Evolutionary conservation across 2,329 filamentous ascomycete species (phyloP), one percentile per base, ranked within the genome.

Genomic region (Ceratocystis huliohia): DNA sequence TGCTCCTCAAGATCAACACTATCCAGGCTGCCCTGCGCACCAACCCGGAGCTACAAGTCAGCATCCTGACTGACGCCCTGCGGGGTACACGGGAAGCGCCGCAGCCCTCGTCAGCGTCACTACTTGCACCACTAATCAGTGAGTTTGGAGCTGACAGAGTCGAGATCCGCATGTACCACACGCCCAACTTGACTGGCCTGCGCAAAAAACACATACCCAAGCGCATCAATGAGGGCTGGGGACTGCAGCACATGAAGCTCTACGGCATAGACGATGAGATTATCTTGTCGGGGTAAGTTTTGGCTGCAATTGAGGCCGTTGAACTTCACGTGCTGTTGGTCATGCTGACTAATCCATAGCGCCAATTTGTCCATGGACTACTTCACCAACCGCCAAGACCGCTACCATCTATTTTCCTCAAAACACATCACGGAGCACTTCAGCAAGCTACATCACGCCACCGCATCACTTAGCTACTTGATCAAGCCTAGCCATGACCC

Each of bases 161-260:
- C 50, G 91, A 96, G 73, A 85, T 99, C 69, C 88, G 92, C 71
- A 95, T 99, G 91, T 99, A 95, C 73, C 94, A 99, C 76, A 99
- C 94, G 0, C 94, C 94, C 0, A 99, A 99, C 72, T 77, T 99
- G 69, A 96, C 89, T 2, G 94, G 94, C 0, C 71, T 95, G 67
- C 84, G 87, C 63, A 97, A 97, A 77, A 86, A 86, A 72, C 80
- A 89, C 70, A 84, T 97, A 1, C 94, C 94, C 0, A 89, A 85
- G 73, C 83, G 94, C 22, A 93, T 99, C 74, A 99, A 99, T 71
- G 94, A 99, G 77, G 94, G 94, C 20, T 99, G 94, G 94, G 94
- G 94, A 0, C 77, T 99, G 69, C 94, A 99, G 74, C 94, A 99
- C 74, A 99, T 99, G 93, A 99, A 99, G 80, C 80, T 99, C 0